Evolutionary conservation across 805 yeast species (phyloP), one percentile per base, ranked within the genome.

Genomic region (Wickerhamiella occidentalis): DNA sequence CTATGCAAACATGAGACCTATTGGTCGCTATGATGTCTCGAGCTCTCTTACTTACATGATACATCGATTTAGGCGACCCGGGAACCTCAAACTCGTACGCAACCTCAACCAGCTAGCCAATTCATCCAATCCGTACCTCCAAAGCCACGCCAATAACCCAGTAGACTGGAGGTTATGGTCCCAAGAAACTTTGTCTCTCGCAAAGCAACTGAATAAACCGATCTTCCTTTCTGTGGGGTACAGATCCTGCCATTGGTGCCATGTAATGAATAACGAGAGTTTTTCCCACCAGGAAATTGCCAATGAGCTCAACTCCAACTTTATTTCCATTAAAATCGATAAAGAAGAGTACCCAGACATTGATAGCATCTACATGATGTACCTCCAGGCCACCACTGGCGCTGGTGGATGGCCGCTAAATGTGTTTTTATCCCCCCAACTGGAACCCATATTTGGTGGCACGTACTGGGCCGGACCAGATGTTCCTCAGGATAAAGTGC

Each of bases 361-460:
- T 21, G 70, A 67, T 47, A 53, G 62, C n/a, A 62, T 66, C 7
- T 65, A 68, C 51, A 64, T 61, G 64, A 57, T 61, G 59, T 68
- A 61, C 49, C 53, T 67, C 33, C 70, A 67, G 55, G 66, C 62
- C 3, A 56, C 62, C 9, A 51, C 54, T 15, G 67, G 67, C n/a
- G 58, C 57, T 1, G 66, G 68, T 11, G 70, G 70, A 17, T 67
- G 71, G 71, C 71, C 71, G 4, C 53, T 67, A 40, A 67, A 66
- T 51, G 68, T 62, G 2, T 65, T 67, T 52, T 56, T 67, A 46
- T 58, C 60, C 1, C 71, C 71, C 1, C 45, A 60, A 1, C 56
- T 62, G 43, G 58, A 57, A 30, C 70, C 70, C 13, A 58, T 66
- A 29, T 63, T 58, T 49, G 70, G 67, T 2, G 71, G 70, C 3